A percentile compares a stretch with the other conserved stretches of the same genome.
Evolutionary conservation across 2,329 filamentous ascomycete genomes (phyloP).

Genomic region (Botrytis pseudocinerea): DNA sequence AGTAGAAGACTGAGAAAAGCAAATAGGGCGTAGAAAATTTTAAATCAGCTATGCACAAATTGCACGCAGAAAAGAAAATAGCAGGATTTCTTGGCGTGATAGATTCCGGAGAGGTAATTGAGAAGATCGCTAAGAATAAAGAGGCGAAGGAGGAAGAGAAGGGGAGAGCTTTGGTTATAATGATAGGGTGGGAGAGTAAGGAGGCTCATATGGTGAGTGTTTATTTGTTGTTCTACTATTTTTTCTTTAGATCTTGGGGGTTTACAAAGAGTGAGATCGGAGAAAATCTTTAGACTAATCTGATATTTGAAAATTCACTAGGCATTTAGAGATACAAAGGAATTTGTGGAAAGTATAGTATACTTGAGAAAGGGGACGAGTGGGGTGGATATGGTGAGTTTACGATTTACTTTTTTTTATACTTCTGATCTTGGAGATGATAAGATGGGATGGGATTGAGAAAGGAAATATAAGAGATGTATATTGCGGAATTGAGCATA

Average conservation of each 20-base stretch:
- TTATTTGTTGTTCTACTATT: not conserved
- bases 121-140: not conserved
- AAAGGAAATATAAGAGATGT: not conserved
- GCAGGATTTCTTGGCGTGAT: not conserved
- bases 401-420: not conserved
- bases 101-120: not conserved
- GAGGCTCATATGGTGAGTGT: slow-evolving; percentile 32
- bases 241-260: too few relatives aligned
- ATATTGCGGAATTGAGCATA: not conserved
- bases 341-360: slow-evolving; percentile 27
- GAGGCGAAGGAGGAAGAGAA: slow-evolving; percentile 15
- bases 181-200: slow-evolving; percentile 33
- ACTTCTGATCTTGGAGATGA: not conserved
- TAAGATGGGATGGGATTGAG: not conserved
- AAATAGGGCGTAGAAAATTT: not conserved
- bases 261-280: too few relatives aligned
- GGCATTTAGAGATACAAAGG: slow-evolving; percentile 31
- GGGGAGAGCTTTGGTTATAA: slow-evolving; percentile 28
- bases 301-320: not conserved
- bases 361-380: slow-evolving; percentile 22
- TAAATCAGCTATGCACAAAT: not conserved
- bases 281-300: not conserved
- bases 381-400: slow-evolving; percentile 13
- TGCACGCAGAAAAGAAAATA: not conserved
- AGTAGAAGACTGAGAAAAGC: not conserved